Conservation (phyloP, 2,329 filamentous ascomycete genomes). For the Emergomyces africanus region DNA sequence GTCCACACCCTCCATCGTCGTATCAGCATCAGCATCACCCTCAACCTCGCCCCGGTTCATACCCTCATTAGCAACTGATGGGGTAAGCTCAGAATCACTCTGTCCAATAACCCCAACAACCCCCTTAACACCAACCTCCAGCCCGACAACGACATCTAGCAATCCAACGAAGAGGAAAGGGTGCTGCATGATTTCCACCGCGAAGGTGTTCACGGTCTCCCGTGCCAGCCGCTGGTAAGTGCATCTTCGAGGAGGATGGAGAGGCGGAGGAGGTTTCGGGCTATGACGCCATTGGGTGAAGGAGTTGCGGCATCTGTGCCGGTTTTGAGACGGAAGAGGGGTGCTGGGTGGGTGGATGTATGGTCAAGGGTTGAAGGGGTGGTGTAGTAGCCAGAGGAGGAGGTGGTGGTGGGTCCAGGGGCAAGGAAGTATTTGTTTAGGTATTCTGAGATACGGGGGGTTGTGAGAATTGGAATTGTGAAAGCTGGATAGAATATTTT, state of each 20-base stretch:
- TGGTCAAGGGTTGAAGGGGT: conserved; percentile 39
- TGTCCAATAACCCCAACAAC: conserved; percentile 43
- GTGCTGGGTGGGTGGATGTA: conserved; percentile 42
- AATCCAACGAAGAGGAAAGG: conserved; percentile 83
- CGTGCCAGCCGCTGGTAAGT: conserved; percentile 52
- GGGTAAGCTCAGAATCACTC: conserved; percentile 9
- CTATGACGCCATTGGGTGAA: conserved; percentile 78
- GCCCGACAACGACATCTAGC: conserved; percentile 60
- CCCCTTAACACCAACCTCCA: conserved; percentile 54
- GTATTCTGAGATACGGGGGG: conserved; percentile 37
- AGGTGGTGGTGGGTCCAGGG: conserved; percentile 23
- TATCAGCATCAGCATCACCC: conserved; percentile 7
- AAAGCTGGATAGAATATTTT: neutral
- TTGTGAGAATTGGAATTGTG: conserved; percentile 5
- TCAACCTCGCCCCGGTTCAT: neutral
- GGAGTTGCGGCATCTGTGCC: conserved; percentile 90
- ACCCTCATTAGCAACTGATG: neutral
- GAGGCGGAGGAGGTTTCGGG: conserved; percentile 74
- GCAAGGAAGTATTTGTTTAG: conserved; percentile 75
- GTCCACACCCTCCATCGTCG: conserved; percentile 10
- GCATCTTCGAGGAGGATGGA: conserved; percentile 53
- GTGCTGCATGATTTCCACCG: conserved; percentile 83
- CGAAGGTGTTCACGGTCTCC: conserved; percentile 71
- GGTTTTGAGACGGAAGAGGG: conserved; percentile 77
- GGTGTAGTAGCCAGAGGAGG: conserved; percentile 29